Evolutionary conservation across 2,329 filamentous ascomycete genomes (phyloP).

Genomic region (Penicillium psychrosexuale): DNA sequence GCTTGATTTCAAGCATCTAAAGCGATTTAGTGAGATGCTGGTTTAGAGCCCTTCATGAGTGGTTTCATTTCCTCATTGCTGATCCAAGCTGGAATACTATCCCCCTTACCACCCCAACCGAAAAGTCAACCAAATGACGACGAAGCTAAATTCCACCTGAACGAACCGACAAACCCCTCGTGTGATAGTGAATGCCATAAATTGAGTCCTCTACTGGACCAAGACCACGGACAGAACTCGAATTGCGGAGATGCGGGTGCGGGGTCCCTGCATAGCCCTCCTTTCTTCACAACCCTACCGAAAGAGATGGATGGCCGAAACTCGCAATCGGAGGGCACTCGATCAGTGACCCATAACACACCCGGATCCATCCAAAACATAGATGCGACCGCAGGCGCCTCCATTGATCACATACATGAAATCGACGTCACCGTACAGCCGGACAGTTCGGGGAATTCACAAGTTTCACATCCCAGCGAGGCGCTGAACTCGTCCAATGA

Average conservation of each 20-base stretch:
- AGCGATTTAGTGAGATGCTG: conserved; percentile 18
- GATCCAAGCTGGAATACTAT: conserved; percentile 44
- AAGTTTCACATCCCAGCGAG: neutral
- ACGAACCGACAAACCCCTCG: conserved; percentile 22
- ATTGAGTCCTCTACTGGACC: conserved; percentile 10
- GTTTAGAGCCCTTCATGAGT: conserved; percentile 40
- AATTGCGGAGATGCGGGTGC: conserved; percentile 24
- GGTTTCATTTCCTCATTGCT: conserved; percentile 44
- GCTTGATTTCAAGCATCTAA: conserved; percentile 5
- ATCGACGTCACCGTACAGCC: neutral
- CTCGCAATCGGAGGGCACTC: conserved; percentile 15
- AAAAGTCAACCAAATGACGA: conserved; percentile 23
- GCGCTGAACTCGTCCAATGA: neutral
- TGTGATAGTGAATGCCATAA: conserved; percentile 9
- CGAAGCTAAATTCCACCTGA: conserved; percentile 22
- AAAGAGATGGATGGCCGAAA: conserved; percentile 26
- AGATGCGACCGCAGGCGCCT: neutral
- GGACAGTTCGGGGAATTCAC: neutral
- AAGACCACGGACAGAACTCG: conserved; percentile 10
- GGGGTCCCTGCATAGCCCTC: conserved; percentile 22
- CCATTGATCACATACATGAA: neutral
- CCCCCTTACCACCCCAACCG: conserved; percentile 39
- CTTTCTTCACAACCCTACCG: conserved; percentile 18
- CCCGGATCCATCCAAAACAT: neutral
- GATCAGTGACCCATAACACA: conserved; percentile 7